phyloP scores from a whole-genome alignment of 768 basidiomycete species.

The Russula sp. region DNA sequence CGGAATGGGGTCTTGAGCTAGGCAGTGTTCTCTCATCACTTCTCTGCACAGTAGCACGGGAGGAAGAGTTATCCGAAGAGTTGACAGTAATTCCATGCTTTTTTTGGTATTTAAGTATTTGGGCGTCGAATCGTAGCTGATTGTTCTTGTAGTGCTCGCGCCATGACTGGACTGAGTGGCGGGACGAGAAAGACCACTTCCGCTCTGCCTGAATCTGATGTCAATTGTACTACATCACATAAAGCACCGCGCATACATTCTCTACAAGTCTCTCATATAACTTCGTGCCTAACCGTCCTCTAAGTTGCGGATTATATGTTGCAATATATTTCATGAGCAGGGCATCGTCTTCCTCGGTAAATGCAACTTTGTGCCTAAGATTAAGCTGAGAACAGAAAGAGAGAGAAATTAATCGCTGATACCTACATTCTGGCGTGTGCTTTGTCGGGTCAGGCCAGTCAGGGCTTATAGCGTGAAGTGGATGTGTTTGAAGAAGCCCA shows the following conservation, averaged over 20 bases:
- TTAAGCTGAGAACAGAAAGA: background rate
- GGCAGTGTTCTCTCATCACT: background rate
- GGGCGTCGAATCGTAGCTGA: constrained; percentile 32
- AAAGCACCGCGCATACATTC: constrained; percentile 35
- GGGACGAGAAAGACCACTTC: constrained; percentile 45
- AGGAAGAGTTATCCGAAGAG: background rate
- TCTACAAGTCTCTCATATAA: constrained; percentile 38
- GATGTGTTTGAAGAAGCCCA: background rate
- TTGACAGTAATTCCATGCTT: constrained; percentile 24
- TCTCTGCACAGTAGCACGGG: background rate
- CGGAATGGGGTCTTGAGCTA: background rate
- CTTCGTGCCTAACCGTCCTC: constrained; percentile 40
- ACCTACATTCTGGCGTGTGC: background rate
- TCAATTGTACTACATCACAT: background rate
- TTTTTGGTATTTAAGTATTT: constrained; percentile 36
- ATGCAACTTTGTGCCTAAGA: constrained; percentile 21
- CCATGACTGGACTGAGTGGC: constrained; percentile 58
- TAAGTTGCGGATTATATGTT: constrained; percentile 33
- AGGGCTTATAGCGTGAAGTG: background rate
- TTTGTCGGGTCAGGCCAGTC: background rate
- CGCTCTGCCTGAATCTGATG: constrained; percentile 29
- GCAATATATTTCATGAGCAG: constrained; percentile 44
- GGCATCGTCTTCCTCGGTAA: constrained; percentile 35
- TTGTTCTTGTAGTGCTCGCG: constrained; percentile 51
- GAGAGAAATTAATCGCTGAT: background rate